Evolutionary conservation across 768 basidiomycete species (phyloP).

Genomic region (Hortiboletus campestris): DNA sequence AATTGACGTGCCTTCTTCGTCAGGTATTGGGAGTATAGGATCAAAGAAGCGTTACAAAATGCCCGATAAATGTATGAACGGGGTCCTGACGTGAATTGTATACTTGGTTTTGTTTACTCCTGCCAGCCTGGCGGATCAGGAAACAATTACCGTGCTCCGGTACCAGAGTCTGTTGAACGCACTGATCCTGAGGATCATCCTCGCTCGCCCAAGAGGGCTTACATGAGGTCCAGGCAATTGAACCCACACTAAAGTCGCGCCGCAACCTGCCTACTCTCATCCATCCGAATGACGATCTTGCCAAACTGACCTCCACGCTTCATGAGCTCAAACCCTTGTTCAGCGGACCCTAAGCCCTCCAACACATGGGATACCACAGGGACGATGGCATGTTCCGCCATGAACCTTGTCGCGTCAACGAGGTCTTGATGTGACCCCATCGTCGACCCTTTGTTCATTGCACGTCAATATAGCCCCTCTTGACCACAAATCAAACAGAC

Average conservation of each 20-base stretch:
- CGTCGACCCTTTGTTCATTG: conserved; percentile 57
- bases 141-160: neutral
- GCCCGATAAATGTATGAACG: conserved; percentile 17
- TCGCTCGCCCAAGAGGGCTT: neutral
- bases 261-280: conserved; percentile 19
- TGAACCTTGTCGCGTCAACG: conserved; percentile 66
- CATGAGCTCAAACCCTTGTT: conserved; percentile 70
- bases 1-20: conserved; percentile 15
- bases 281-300: conserved; percentile 64
- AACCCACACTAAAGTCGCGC: conserved; percentile 23
- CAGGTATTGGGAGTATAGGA: conserved; percentile 81
- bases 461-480: conserved; percentile 12
- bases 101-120: neutral
- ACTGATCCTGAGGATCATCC: neutral
- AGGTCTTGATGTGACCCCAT: conserved; percentile 83
- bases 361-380: conserved; percentile 71
- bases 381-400: conserved; percentile 61
- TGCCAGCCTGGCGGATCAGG: neutral
- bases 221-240: neutral
- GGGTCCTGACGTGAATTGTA: conserved; percentile 7
- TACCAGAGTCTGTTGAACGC: neutral
- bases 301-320: conserved; percentile 69
- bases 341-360: conserved; percentile 60
- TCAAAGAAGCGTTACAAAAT: conserved; percentile 45
- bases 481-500: neutral